Evolutionary conservation across 371 early-diverging fungal species (phyloP), one percentile per base, ranked within the genome.

Genomic region (Apophysomyces ossiformis): DNA sequence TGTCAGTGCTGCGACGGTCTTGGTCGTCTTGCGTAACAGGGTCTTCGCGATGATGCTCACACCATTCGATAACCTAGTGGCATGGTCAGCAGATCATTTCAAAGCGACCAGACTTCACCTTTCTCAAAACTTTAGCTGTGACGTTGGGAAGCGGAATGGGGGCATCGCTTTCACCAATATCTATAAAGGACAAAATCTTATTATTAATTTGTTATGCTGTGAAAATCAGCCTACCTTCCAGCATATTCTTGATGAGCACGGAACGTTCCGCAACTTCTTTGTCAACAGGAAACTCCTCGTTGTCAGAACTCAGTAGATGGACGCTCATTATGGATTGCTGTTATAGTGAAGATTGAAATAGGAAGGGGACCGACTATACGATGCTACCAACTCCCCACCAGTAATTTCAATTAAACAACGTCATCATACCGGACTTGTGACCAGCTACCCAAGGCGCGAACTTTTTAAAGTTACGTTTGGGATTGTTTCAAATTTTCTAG

Each of bases 191-290:
- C 39, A 21, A 41, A 60, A n/a, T 47, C 50, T n/a, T 54, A 32
- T 39, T 38, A 18, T 61, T 39, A 13, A 16, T 36, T n/a, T 15
- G 16, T 38, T n/a, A 8, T 21, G 32, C 4, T 13, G 4, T 58
- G 37, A 35, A 58, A 15, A 16, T 36, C 58, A 58, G 13, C 41
- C 57, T 74, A 86, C 87, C 89, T 77, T 95, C 96, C 59, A 97
- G 78, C 92, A 97, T 90, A 82, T 94, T 95, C 82, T 94, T 96
- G 81, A 98, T 93, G 67, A 97, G 87, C 41, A 92, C 82, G 63
- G 95, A 93, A 69, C 94, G 93, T 70, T 85, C 85, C 35, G 95
- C 95, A 46, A 96, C 91, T 63, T 90, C 90, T 74, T 91, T 91
- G 43, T 89, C 87, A 43, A 93, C 92, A 39, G 82, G 83, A 77